Conservation (phyloP, 2,329 filamentous ascomycete species). For the Aspergillus texensis region DNA sequence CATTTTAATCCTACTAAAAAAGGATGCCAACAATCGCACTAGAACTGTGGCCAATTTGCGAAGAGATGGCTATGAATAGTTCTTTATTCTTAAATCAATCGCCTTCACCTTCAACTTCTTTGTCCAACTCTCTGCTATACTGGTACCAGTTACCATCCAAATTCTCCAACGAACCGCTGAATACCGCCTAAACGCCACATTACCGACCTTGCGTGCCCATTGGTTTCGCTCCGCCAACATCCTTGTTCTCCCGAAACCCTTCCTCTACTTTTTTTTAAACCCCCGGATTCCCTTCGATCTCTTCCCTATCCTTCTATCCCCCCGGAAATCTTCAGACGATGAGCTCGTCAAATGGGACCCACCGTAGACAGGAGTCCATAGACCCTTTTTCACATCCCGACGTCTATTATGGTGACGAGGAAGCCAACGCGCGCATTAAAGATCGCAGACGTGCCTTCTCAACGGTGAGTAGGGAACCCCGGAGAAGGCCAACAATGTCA, state of each 20-base stretch:
- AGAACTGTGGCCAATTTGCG: background rate
- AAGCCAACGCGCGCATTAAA: constrained; percentile 49
- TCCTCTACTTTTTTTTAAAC: background rate
- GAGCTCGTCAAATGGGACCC: constrained; percentile 44
- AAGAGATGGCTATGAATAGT: background rate
- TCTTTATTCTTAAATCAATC: background rate
- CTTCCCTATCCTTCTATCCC: background rate
- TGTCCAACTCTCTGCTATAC: background rate
- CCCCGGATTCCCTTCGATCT: background rate
- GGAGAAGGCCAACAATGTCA: constrained; percentile 16
- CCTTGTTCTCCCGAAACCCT: constrained; percentile 8
- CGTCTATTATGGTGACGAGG: constrained; percentile 61
- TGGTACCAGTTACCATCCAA: background rate
- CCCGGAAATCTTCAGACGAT: constrained; percentile 30
- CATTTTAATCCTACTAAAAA: constrained; percentile 2
- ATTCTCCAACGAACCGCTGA: background rate
- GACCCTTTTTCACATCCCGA: constrained; percentile 62
- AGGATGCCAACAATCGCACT: background rate
- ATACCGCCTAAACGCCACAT: constrained; percentile 8
- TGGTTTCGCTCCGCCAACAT: constrained; percentile 7
- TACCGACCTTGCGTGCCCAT: constrained; percentile 7
- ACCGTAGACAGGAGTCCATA: constrained; percentile 45
- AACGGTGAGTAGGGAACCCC: constrained; percentile 47
- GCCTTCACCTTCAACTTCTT: background rate
- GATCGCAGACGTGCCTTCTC: constrained; percentile 58